Evolutionary conservation across 2,329 filamentous ascomycete species (phyloP), one percentile per base, ranked within the genome.

Genomic region (Penicillium sp.): DNA sequence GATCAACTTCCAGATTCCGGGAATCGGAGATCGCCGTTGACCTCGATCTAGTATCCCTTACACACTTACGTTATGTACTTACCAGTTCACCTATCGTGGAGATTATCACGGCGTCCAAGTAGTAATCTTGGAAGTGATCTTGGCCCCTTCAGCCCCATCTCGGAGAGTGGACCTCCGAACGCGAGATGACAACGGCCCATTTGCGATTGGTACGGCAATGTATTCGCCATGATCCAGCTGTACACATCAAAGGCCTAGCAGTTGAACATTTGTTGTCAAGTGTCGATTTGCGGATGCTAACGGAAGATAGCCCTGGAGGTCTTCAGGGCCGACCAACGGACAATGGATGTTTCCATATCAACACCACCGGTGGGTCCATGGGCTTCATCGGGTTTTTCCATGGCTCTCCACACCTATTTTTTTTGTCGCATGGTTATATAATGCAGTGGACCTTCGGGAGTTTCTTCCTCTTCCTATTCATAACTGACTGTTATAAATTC

Each of bases 221-320:
- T n/a, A n/a, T n/a, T n/a, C 8, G 29, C 8, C 8, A 8, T 30
- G 8, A 30, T 30, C 29, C 18, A 27, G 19, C n/a, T 40, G 18
- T 8, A n/a, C 27, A 26, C 11, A 27, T 18, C 8, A 23, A 13
- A 9, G 7, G 39, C 14, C 19, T 27, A n/a, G 7, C 44, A 27
- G 35, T 26, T 47, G 13, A 2, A 34, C 18, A 23, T 51, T 38
- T 61, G 55, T 59, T 51, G 49, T 57, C 45, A 23, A 34, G 11
- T 14, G 26, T 23, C 4, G 53, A 32, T 56, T 57, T 60, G 46
- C 47, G 29, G 36, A 34, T 16, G 18, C 36, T 46, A 14, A 36
- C 7, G 13, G 23, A 36, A 42, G 18, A 14, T 29, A 45, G 42
- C 29, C 29, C 29, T 9, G 29, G 29, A 30, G 29, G 10, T 11